These are phyloP conservation scores for Nectriaceae sp. DNA, from an alignment of 2,329 filamentous ascomycete species.

Conservation along the genomic window DNA sequence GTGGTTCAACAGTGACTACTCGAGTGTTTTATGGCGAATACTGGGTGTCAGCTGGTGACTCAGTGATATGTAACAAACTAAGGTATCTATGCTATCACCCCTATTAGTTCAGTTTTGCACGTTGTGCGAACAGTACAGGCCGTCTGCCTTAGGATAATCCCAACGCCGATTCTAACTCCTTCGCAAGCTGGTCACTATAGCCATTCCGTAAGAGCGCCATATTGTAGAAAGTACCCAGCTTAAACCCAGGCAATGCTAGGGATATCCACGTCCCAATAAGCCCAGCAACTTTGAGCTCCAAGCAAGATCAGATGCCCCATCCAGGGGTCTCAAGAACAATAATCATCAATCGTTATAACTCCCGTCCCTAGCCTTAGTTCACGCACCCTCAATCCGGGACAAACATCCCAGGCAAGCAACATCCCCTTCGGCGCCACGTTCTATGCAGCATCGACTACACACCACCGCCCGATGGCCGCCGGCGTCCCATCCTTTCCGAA, in stretches of 20 bases:
- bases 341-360: constrained; percentile 11
- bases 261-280: background rate
- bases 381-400: constrained; percentile 41
- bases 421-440: constrained; percentile 64
- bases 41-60: too few relatives aligned
- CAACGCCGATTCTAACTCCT: background rate
- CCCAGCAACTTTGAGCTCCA: background rate
- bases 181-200: background rate
- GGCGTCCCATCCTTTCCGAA: constrained; percentile 38
- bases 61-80: too few relatives aligned
- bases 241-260: background rate
- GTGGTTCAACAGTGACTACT: too few relatives aligned
- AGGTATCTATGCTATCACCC: too few relatives aligned
- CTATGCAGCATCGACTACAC: constrained; percentile 70
- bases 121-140: too few relatives aligned
- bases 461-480: constrained; percentile 54
- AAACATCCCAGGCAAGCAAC: constrained; percentile 68
- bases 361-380: background rate
- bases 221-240: too few relatives aligned
- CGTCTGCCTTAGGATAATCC: too few relatives aligned
- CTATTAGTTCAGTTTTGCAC: too few relatives aligned
- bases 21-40: too few relatives aligned
- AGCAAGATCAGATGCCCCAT: background rate
- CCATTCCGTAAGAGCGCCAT: too few relatives aligned
- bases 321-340: constrained; percentile 11